A percentile compares a stretch with the other conserved stretches of the same genome.
phyloP scores from a whole-genome alignment of 176 grass and related monocot genomes.

The Poa annua region DNA sequence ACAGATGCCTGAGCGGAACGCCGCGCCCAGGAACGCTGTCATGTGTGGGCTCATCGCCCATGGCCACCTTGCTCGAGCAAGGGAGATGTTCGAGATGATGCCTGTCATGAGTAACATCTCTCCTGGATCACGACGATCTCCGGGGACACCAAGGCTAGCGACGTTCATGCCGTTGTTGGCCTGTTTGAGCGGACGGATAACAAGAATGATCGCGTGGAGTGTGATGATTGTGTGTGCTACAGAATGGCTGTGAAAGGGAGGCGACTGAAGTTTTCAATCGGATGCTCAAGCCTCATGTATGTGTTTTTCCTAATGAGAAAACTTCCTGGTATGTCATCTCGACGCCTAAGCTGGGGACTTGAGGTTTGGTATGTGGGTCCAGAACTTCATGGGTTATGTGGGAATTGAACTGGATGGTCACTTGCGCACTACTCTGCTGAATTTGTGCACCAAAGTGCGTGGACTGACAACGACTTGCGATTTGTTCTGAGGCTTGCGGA shows the following conservation, averaged over 20 bases:
- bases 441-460: slow-evolving; percentile 71
- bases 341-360: slow-evolving; percentile 73
- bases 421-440: slow-evolving; percentile 62
- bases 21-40: slow-evolving; percentile 71
- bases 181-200: slow-evolving; percentile 66
- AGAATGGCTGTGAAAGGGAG: slow-evolving; percentile 65
- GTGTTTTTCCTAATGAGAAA: slow-evolving; percentile 73
- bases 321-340: slow-evolving; percentile 73
- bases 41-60: slow-evolving; percentile 58
- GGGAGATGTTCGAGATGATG: slow-evolving; percentile 72
- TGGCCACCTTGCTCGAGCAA: slow-evolving; percentile 48
- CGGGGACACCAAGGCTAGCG: slow-evolving; percentile 53
- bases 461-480: slow-evolving; percentile 56
- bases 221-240: slow-evolving; percentile 73
- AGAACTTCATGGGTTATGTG: slow-evolving; percentile 50
- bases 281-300: slow-evolving; percentile 71
- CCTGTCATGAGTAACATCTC: slow-evolving; percentile 60
- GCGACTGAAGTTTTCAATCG: slow-evolving; percentile 60
- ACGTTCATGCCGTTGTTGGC: slow-evolving; percentile 50
- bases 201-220: slow-evolving; percentile 71
- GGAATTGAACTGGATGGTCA: slow-evolving; percentile 80
- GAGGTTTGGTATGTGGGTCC: slow-evolving; percentile 69
- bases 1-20: slow-evolving; percentile 59
- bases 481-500: slow-evolving; percentile 57
- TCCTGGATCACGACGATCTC: slow-evolving; percentile 80